Conservation (phyloP, 2,329 filamentous ascomycete species). For the Didymella arachidicola region DNA sequence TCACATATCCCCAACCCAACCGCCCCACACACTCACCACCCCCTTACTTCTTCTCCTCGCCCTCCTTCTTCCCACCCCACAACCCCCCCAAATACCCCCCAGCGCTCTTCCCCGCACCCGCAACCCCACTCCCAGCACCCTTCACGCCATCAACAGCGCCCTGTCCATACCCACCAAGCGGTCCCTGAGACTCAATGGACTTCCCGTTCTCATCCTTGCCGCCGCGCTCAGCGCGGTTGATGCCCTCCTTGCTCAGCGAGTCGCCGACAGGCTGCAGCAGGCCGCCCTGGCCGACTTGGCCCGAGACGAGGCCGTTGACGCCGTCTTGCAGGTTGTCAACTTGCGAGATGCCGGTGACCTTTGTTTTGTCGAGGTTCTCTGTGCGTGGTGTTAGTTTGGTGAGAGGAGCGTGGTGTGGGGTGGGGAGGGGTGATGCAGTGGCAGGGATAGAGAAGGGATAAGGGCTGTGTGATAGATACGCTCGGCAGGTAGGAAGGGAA, state of each 20-base stretch:
- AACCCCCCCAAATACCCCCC: slow-evolving; percentile 37
- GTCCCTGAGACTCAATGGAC: slow-evolving; percentile 52
- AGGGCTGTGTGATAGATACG: too few species aligned
- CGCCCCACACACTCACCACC: neutral
- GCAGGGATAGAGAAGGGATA: too few species aligned
- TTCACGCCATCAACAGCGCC: slow-evolving; percentile 46
- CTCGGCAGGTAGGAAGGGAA: too few species aligned
- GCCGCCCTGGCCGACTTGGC: slow-evolving; percentile 73
- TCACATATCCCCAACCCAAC: neutral
- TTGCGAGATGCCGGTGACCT: slow-evolving; percentile 71
- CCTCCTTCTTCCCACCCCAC: slow-evolving; percentile 33
- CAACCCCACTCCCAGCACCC: slow-evolving; percentile 23
- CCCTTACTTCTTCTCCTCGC: slow-evolving; percentile 28
- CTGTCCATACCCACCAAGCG: slow-evolving; percentile 44
- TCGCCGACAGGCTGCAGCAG: slow-evolving; percentile 71
- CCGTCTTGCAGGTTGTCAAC: slow-evolving; percentile 74
- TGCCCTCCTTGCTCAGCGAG: slow-evolving; percentile 67
- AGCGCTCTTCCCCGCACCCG: slow-evolving; percentile 37
- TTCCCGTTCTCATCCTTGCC: slow-evolving; percentile 68
- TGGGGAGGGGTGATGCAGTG: too few species aligned
- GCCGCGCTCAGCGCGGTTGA: slow-evolving; percentile 70
- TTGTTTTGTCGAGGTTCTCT: slow-evolving; percentile 74
- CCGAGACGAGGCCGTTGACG: slow-evolving; percentile 67
- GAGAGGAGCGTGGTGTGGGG: too few species aligned
- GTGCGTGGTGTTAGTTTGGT: neutral